Conservation (phyloP, 1,284 basidiomycete species). For the Pseudozyma thailandica region DNA sequence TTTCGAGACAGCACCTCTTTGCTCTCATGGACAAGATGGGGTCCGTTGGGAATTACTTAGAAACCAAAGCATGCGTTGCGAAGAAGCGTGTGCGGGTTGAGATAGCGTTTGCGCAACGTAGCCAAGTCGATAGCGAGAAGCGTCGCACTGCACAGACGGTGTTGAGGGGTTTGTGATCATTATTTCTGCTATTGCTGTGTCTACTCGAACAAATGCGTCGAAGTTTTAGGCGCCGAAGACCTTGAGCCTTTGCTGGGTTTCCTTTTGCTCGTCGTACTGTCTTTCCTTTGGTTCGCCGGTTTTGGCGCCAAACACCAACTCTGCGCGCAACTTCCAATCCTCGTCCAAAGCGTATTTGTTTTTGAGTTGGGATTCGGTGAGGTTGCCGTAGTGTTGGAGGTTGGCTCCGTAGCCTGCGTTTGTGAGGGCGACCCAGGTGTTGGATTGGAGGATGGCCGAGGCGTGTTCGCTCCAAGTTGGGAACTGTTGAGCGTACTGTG, state of each 20-base stretch:
- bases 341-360: slow-evolving; percentile 67
- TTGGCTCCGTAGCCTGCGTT: slow-evolving; percentile 70
- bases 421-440: slow-evolving; percentile 70
- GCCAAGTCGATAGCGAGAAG: no score
- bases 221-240: slow-evolving; percentile 27
- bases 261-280: slow-evolving; percentile 30
- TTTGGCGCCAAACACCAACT: slow-evolving; percentile 70
- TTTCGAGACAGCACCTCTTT: background rate
- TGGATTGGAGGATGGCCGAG: slow-evolving; percentile 68
- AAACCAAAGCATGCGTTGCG: no score
- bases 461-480: slow-evolving; percentile 60
- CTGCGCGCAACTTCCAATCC: slow-evolving; percentile 69
- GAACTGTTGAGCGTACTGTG: slow-evolving; percentile 69
- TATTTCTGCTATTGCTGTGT: no score
- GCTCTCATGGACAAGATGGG: no score
- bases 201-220: no score
- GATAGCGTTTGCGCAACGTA: no score
- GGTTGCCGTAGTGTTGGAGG: slow-evolving; percentile 68
- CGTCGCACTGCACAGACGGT: no score
- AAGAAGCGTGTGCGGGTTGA: no score
- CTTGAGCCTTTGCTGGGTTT: slow-evolving; percentile 21
- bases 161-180: no score
- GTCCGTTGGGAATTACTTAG: no score
- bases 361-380: slow-evolving; percentile 58
- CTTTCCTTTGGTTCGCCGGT: slow-evolving; percentile 28